A percentile compares a stretch with the other conserved stretches of the same genome.
These are phyloP conservation scores for Dictyostelium discoideum DNA, from an alignment of 78 protist species.

Conservation along the genomic window DNA sequence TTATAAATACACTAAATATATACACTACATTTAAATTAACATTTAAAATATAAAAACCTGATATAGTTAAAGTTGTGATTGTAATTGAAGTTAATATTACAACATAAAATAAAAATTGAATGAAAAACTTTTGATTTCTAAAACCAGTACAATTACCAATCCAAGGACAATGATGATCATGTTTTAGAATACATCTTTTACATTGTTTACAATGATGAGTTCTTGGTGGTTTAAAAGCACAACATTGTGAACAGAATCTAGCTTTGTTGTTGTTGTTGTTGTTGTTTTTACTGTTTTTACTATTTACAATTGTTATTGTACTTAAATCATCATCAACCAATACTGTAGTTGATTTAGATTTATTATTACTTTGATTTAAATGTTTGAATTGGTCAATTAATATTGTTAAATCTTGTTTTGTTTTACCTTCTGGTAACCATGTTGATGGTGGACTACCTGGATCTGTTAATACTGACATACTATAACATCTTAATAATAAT, in stretches of 20 bases:
- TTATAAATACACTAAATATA: no score
- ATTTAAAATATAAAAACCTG: constrained; percentile 30
- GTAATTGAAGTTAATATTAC: not conserved
- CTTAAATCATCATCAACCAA: constrained; percentile 5
- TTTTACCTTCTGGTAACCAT: constrained; percentile 52
- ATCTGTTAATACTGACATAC: not conserved
- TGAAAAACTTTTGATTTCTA: constrained; percentile 42
- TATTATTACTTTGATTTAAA: not conserved
- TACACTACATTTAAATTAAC: not conserved
- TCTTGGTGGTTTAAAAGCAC: constrained; percentile 75
- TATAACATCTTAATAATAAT: not conserved
- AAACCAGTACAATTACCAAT: constrained; percentile 66
- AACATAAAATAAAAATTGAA: constrained; percentile 28
- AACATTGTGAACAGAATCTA: constrained; percentile 44
- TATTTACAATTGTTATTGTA: constrained; percentile 2
- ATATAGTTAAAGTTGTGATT: not conserved
- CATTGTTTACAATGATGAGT: constrained; percentile 94
- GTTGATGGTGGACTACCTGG: constrained; percentile 2
- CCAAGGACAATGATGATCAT: constrained; percentile 97
- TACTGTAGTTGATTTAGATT: not conserved
- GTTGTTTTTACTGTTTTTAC: not conserved
- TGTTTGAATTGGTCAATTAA: constrained; percentile 2
- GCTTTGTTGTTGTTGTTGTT: not conserved
- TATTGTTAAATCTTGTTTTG: not conserved
- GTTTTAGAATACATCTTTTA: constrained; percentile 85